These are phyloP conservation scores for Trichaptum fuscoviolaceum DNA, from an alignment of 768 basidiomycete genomes.

Conservation along the genomic window DNA sequence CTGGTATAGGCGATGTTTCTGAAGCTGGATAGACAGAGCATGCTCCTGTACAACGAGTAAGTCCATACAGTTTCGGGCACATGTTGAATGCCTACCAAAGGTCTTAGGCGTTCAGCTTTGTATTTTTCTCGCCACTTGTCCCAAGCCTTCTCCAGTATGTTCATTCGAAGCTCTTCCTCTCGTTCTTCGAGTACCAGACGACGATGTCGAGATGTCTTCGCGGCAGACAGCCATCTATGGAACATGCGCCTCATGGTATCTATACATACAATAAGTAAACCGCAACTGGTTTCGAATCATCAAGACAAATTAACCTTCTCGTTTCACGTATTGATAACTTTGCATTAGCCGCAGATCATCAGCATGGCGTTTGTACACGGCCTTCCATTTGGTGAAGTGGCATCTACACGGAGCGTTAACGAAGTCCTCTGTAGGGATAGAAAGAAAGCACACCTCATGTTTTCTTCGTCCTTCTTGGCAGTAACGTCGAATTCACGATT, in stretches of 20 bases:
- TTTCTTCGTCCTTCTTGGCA: conserved; percentile 37
- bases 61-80: not conserved
- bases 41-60: conserved; percentile 41
- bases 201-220: conserved; percentile 57
- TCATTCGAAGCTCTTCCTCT: conserved; percentile 56
- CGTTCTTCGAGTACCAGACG: conserved; percentile 53
- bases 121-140: conserved; percentile 77
- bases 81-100: conserved; percentile 42
- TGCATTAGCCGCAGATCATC: conserved; percentile 78
- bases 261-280: conserved; percentile 21
- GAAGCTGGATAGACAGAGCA: conserved; percentile 50
- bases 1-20: conserved; percentile 57
- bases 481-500: conserved; percentile 62
- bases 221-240: conserved; percentile 59
- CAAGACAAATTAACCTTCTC: conserved; percentile 50
- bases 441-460: conserved; percentile 30
- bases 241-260: conserved; percentile 67
- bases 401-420: conserved; percentile 30
- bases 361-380: conserved; percentile 51
- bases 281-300: not conserved
- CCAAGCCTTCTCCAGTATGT: conserved; percentile 54
- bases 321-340: conserved; percentile 75
- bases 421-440: not conserved
- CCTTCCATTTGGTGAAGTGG: conserved; percentile 68
- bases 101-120: conserved; percentile 56